A percentile compares a stretch with the other conserved stretches of the same genome.
These are phyloP conservation scores for Xerocomus minutiporus DNA, from an alignment of 1,284 basidiomycete species.

Conservation along the genomic window DNA sequence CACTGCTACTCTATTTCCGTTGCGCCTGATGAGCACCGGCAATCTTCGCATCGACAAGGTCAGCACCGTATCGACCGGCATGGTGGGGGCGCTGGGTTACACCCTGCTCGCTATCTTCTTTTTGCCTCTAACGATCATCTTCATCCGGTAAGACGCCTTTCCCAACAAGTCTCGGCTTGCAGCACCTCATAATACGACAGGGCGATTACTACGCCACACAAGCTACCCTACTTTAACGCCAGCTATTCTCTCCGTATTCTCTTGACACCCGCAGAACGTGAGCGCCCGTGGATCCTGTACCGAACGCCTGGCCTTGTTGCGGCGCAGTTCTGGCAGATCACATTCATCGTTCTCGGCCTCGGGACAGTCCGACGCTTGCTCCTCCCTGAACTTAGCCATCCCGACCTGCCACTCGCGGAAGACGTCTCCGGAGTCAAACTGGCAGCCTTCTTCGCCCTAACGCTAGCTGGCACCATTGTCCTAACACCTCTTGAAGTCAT, in stretches of 20 bases:
- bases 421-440: conserved; percentile 47
- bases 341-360: conserved; percentile 56
- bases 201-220: conserved; percentile 82
- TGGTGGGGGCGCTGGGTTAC: too few species aligned
- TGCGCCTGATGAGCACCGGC: too few species aligned
- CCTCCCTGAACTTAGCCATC: conserved; percentile 46
- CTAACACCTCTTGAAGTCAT: conserved; percentile 83
- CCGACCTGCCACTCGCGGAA: conserved; percentile 28
- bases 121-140: too few species aligned
- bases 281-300: conserved; percentile 79
- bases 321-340: conserved; percentile 63
- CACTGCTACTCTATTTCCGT: too few species aligned
- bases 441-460: conserved; percentile 56
- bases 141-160: conserved; percentile 54
- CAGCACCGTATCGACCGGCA: too few species aligned
- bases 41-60: too few species aligned
- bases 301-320: conserved; percentile 78
- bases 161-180: conserved; percentile 15
- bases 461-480: conserved; percentile 56
- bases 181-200: conserved; percentile 36
- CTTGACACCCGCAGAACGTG: conserved; percentile 80
- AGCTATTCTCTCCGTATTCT: conserved; percentile 65
- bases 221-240: conserved; percentile 62
- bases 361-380: conserved; percentile 62
- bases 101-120: too few species aligned